Evolutionary conservation across 352 stramenopile species (phyloP), one percentile per base, ranked within the genome.

Genomic region (Salisapilia sapeloensis): DNA sequence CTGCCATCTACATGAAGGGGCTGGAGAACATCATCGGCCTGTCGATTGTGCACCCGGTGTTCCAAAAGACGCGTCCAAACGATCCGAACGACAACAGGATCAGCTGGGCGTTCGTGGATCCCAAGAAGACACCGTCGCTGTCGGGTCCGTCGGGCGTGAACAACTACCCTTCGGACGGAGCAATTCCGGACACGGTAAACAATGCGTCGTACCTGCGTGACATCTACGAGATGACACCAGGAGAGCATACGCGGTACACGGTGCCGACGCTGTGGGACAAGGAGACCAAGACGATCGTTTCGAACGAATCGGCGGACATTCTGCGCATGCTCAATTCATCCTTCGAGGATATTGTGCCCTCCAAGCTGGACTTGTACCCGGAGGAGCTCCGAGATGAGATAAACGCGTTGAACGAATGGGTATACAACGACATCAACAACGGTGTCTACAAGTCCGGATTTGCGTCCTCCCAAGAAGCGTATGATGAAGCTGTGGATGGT

Each of bases 251-350:
- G 36, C 70, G 66, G 50, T 86, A 82, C 53, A 84, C 85, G 32
- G 86, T 94, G 28, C 89, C 89, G 10, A 62, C 96, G 26, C 35
- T 97, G 21, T 83, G 92, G 52, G 85, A 97, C 69, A 80, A 82
- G 48, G 59, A 79, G 48, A 72, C 61, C 42, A 70, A 85, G 37
- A 80, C 60, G 16, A 96, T 96, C 49, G 81, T 97, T 15, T 94
- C 74, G 36, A 97, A 97, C 59, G 89, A 97, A 48, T 94, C 75
- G 28, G 66, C 74, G 32, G 83, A 96, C 33, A 96, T 97, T 38
- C 80, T 97, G 45, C 67, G 82, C 42, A 91, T 96, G 52, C 69
- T 97, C 17, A 84, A 84, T 52, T 64, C 41, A 29, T 72, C 62
- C 16, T 91, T 92, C 33, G 58, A 92, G 33, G 42, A 55, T 17